phyloP scores from a whole-genome alignment of 495 filamentous ascomycete species.

The Annulohypoxylon maeteangense region DNA sequence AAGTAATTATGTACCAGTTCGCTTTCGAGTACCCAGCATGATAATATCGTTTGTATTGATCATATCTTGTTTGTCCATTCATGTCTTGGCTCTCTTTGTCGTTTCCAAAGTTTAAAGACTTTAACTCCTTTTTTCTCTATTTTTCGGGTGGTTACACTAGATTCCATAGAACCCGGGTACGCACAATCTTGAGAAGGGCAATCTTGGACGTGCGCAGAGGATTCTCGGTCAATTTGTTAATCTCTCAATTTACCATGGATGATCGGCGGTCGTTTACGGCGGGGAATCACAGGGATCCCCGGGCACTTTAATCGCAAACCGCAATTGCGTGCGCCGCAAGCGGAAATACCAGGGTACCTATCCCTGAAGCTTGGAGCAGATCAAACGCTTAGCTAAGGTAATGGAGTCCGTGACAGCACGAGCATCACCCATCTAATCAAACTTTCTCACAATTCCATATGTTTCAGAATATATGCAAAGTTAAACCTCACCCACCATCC shows the following conservation, averaged over 20 bases:
- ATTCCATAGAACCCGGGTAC: constrained; percentile 22
- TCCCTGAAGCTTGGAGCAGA: constrained; percentile 37
- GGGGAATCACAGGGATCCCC: constrained; percentile 30
- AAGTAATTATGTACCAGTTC: background rate
- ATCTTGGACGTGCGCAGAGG: constrained; percentile 28
- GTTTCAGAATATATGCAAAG: constrained; percentile 31
- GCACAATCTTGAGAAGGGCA: constrained; percentile 21
- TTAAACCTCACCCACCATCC: constrained; percentile 36
- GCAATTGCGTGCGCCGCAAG: constrained; percentile 40
- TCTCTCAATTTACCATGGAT: constrained; percentile 19
- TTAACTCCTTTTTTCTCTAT: background rate
- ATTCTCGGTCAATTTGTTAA: constrained; percentile 38
- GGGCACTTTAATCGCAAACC: constrained; percentile 32
- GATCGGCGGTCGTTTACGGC: constrained; percentile 36
- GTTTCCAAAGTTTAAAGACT: background rate
- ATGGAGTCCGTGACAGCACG: constrained; percentile 35
- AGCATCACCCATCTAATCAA: constrained; percentile 41
- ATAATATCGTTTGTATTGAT: background rate
- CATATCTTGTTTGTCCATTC: background rate
- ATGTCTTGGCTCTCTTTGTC: background rate
- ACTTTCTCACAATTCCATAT: constrained; percentile 36
- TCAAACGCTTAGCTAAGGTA: constrained; percentile 43
- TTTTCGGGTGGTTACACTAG: constrained; percentile 11
- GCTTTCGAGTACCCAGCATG: background rate
- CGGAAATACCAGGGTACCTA: constrained; percentile 39